Percentiles rank a stretch among this genome's conserved stretches.
Evolutionary conservation across 441 rosid genomes (phyloP).

Genomic region (Pelargonium fulgidum): DNA sequence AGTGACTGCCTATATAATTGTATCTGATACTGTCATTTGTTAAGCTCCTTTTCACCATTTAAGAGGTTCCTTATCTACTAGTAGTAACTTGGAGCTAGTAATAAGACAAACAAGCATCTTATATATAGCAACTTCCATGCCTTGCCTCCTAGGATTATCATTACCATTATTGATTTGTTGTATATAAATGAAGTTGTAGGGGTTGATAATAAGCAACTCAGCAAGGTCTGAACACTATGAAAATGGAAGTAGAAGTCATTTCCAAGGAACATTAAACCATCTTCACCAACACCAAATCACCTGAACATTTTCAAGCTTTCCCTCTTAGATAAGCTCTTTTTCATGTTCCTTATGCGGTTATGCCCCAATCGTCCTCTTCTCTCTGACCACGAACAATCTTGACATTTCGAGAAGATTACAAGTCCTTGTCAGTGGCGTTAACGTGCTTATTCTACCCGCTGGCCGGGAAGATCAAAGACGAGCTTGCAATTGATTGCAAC

Average conservation of each 20-base stretch:
- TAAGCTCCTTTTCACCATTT: too few relatives aligned
- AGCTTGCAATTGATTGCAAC: slow-evolving; percentile 39
- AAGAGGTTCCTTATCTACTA: too few relatives aligned
- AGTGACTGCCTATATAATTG: too few relatives aligned
- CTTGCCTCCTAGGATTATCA: too few relatives aligned
- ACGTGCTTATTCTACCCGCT: slow-evolving; percentile 41
- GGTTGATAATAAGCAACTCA: too few relatives aligned
- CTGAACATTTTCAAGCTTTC: slow-evolving; percentile 38
- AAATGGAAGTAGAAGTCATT: slow-evolving; percentile 35
- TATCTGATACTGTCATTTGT: too few relatives aligned
- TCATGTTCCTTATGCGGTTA: slow-evolving; percentile 29
- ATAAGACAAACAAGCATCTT: too few relatives aligned
- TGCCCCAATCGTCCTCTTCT: slow-evolving; percentile 38
- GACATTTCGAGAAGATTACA: not conserved
- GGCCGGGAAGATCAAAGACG: slow-evolving; percentile 42
- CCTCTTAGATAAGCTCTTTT: slow-evolving; percentile 36
- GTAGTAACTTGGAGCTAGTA: too few relatives aligned
- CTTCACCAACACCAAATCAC: slow-evolving; percentile 37
- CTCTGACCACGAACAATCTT: not conserved
- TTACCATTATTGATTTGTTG: too few relatives aligned
- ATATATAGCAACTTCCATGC: too few relatives aligned
- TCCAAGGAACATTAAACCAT: slow-evolving; percentile 39
- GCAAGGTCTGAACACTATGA: not conserved
- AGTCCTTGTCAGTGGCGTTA: slow-evolving; percentile 37
- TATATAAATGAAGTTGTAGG: too few relatives aligned